Evolutionary conservation across 2,329 filamentous ascomycete genomes (phyloP).

Genomic region (Zymoseptoria crescenta): DNA sequence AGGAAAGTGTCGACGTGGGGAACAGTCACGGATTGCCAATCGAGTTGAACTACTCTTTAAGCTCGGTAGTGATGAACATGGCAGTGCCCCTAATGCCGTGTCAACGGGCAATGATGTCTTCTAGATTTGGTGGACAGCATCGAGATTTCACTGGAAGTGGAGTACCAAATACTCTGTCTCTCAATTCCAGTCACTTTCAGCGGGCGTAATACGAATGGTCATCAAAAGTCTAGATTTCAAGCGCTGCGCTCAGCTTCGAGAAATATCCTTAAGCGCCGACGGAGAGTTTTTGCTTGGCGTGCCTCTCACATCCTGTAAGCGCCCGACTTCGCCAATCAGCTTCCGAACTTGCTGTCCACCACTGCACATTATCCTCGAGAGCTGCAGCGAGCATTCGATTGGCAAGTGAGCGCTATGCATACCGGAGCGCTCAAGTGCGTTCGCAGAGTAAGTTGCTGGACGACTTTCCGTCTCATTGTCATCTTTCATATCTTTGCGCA

Average conservation of each 20-base stretch:
- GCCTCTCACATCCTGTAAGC: conserved; percentile 1
- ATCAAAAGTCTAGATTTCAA: neutral
- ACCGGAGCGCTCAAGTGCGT: conserved; percentile 12
- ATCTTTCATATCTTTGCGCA: neutral
- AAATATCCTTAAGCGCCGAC: neutral
- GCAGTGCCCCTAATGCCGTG: too few relatives aligned
- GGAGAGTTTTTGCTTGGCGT: neutral
- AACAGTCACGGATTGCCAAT: too few relatives aligned
- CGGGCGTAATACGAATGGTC: too few relatives aligned
- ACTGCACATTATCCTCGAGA: conserved; percentile 3
- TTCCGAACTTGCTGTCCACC: conserved; percentile 1
- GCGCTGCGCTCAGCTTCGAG: neutral
- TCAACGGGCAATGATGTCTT: too few relatives aligned
- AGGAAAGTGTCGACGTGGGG: too few relatives aligned
- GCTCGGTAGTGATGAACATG: too few relatives aligned
- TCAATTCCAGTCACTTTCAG: too few relatives aligned
- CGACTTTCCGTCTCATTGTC: neutral
- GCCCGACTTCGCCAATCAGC: conserved; percentile 7
- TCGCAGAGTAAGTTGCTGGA: conserved; percentile 13
- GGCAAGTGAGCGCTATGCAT: conserved; percentile 6
- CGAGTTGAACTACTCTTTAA: too few relatives aligned
- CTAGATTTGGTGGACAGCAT: too few relatives aligned
- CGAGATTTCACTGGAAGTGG: too few relatives aligned
- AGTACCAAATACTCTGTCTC: too few relatives aligned
- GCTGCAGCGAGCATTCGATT: conserved; percentile 11